Conservation (phyloP, 2,329 filamentous ascomycete genomes). For the Biscogniauxia mediterranea region DNA sequence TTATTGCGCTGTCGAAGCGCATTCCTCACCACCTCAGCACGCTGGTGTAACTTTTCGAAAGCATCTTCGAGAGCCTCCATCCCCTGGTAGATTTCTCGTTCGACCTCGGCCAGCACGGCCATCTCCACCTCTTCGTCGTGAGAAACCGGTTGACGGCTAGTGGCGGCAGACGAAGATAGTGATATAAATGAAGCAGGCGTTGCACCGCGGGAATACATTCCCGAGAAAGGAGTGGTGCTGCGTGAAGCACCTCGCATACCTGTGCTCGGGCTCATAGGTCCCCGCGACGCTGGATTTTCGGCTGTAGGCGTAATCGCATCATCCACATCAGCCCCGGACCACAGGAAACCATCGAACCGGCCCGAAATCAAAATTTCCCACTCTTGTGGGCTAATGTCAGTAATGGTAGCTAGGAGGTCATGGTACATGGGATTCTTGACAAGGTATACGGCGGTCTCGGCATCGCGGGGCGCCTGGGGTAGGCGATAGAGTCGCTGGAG, state of each 20-base stretch:
- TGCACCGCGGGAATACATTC: conserved; percentile 52
- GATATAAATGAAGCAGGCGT: conserved; percentile 51
- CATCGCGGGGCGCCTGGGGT: conserved; percentile 70
- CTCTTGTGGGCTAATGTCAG: conserved; percentile 85
- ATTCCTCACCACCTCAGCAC: conserved; percentile 76
- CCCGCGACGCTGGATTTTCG: conserved; percentile 41
- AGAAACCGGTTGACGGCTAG: conserved; percentile 64
- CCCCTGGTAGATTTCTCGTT: conserved; percentile 86
- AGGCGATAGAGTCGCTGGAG: conserved; percentile 85
- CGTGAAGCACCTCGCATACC: conserved; percentile 42
- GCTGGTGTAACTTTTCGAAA: conserved; percentile 85
- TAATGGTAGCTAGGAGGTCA: conserved; percentile 80
- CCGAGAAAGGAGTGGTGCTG: conserved; percentile 48
- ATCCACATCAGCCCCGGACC: conserved; percentile 79
- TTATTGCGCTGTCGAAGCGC: conserved; percentile 79
- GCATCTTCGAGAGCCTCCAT: conserved; percentile 96
- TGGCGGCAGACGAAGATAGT: conserved; percentile 38
- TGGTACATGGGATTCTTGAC: conserved; percentile 80
- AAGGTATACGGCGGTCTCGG: conserved; percentile 82
- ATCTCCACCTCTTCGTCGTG: conserved; percentile 95
- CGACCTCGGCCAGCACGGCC: conserved; percentile 82
- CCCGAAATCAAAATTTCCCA: conserved; percentile 96
- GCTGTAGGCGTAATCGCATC: conserved; percentile 39
- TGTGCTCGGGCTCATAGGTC: conserved; percentile 40
- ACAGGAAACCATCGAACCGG: conserved; percentile 92